A percentile compares a stretch with the other conserved stretches of the same genome.
Evolutionary conservation across 768 basidiomycete genomes (phyloP).

Genomic region (Mrakia frigida): DNA sequence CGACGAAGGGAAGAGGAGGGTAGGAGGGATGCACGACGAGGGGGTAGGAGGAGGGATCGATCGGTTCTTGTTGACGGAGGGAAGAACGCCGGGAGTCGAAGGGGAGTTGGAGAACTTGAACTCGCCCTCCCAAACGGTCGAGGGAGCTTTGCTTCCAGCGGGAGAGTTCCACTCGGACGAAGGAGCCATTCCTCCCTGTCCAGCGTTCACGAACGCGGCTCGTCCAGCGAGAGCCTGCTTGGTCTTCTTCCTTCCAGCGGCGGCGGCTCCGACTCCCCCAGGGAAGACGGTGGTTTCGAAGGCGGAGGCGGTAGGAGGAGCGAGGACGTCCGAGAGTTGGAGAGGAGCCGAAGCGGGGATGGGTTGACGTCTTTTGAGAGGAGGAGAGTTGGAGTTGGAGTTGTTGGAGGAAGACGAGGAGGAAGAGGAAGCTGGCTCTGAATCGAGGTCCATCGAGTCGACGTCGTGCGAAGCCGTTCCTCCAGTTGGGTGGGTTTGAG

Average conservation of each 20-base stretch:
- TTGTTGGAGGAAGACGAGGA: slow-evolving; percentile 10
- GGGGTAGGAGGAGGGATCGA: slow-evolving; percentile 12
- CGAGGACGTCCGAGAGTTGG: slow-evolving; percentile 29
- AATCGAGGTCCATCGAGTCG: slow-evolving; percentile 31
- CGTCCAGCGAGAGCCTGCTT: slow-evolving; percentile 25
- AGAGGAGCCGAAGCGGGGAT: slow-evolving; percentile 29
- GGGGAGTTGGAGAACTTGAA: slow-evolving; percentile 15
- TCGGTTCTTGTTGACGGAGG: neutral
- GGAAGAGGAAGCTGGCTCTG: slow-evolving; percentile 22
- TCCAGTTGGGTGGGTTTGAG: slow-evolving; percentile 10
- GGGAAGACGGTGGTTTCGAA: neutral
- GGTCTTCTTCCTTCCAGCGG: slow-evolving; percentile 26
- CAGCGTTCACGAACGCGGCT: slow-evolving; percentile 26
- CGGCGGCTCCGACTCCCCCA: neutral
- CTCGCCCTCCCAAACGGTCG: slow-evolving; percentile 25
- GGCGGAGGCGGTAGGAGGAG: slow-evolving; percentile 3
- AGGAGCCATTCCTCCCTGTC: slow-evolving; percentile 11
- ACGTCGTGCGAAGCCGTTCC: slow-evolving; percentile 18
- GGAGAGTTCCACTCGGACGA: neutral
- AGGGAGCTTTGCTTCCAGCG: neutral
- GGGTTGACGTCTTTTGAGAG: slow-evolving; percentile 21
- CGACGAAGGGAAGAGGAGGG: slow-evolving; percentile 21
- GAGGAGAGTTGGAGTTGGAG: slow-evolving; percentile 22
- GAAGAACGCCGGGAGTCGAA: neutral
- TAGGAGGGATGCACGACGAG: slow-evolving; percentile 27